phyloP scores from a whole-genome alignment of 2,329 filamentous ascomycete species.

The Hypocreales sp. region DNA sequence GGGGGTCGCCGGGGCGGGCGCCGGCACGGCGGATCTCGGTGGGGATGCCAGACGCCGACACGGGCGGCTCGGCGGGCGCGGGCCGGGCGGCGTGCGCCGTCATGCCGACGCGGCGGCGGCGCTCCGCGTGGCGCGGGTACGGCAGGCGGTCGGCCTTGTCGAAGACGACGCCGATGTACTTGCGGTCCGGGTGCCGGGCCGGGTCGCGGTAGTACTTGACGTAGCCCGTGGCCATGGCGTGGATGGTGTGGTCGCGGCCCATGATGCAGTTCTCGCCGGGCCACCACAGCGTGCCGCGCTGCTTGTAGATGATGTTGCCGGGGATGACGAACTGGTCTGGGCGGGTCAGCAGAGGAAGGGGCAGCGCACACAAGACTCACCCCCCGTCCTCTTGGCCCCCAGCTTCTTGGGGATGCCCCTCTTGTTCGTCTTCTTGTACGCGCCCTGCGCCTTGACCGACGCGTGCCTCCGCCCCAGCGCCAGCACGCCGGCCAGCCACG shows the following conservation, averaged over 20 bases:
- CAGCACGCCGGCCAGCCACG: conserved; percentile 20
- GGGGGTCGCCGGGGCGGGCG: conserved; percentile 23
- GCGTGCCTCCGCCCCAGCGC: conserved; percentile 38
- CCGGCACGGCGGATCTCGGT: conserved; percentile 26
- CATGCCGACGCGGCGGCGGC: conserved; percentile 64
- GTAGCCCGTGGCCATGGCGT: conserved; percentile 70
- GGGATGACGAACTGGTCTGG: conserved; percentile 83
- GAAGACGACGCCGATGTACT: conserved; percentile 91
- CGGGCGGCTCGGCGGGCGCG: conserved; percentile 17
- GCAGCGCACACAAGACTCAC: conserved; percentile 26
- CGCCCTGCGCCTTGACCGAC: conserved; percentile 48
- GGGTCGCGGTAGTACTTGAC: conserved; percentile 96
- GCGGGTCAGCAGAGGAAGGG: neutral
- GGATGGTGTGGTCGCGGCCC: conserved; percentile 94
- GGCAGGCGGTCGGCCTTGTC: conserved; percentile 70
- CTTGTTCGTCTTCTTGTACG: conserved; percentile 48
- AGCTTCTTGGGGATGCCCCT: conserved; percentile 62
- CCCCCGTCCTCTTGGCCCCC: conserved; percentile 84
- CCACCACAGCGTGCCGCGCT: conserved; percentile 88
- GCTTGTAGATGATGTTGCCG: conserved; percentile 96
- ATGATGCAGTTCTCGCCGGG: conserved; percentile 91
- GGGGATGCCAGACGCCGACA: conserved; percentile 36
- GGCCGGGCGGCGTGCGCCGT: conserved; percentile 33
- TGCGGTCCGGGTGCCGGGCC: conserved; percentile 61
- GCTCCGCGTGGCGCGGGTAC: conserved; percentile 55